Base-by-base conservation (phyloP, 495 filamentous ascomycete species). In the Baudoinia panamericana region DNA sequence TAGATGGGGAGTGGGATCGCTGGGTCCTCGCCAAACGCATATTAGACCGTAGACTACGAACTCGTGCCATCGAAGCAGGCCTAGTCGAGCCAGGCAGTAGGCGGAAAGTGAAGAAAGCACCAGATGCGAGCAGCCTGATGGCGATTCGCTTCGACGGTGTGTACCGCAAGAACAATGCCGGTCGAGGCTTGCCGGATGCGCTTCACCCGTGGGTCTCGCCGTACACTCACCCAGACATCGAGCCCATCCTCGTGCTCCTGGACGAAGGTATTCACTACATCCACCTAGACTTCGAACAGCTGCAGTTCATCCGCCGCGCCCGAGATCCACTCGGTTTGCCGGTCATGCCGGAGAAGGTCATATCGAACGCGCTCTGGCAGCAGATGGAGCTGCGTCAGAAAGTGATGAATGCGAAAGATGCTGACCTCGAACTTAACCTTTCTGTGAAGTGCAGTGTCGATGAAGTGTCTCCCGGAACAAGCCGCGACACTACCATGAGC, bases 191-290 rank as follows among this genome's bases (percentile, higher is more conserved):
- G 3, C 58, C 67, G 9, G 67, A 71, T 22, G 52, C 53, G 7
- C 62, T 70, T 23, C 54, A 59, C 21, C 46, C 42, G 7, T 70
- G 66, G 66, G 24, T 67, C 7, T 43, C 59, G 6, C 54, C 67
- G 3, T 71, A 71, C 48, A 67, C 65, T 6, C 52, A 60, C 35
- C 55, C 64, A 0, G 72, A 76, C 36, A 56, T 76, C 27, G 67
- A 67, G 39, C 69, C 71, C n/a, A 53, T 76, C n/a, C 53, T 70
- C 11, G 66, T 70, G 3, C 52, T 76, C 4, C 53, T 76, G 12
- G 69, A 76, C 45, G 64, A 70, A 53, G 72, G 70, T 18, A 72
- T 76, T 21, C 72, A 76, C 54, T 76, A 75, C 46, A 58, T 72
- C n/a, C 72, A 76, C 52, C 61, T 76, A 43, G 62, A 65, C 26